These are phyloP conservation scores for Rhamnella rubrinervis DNA, from an alignment of 331 rosid genomes.

Conservation along the genomic window DNA sequence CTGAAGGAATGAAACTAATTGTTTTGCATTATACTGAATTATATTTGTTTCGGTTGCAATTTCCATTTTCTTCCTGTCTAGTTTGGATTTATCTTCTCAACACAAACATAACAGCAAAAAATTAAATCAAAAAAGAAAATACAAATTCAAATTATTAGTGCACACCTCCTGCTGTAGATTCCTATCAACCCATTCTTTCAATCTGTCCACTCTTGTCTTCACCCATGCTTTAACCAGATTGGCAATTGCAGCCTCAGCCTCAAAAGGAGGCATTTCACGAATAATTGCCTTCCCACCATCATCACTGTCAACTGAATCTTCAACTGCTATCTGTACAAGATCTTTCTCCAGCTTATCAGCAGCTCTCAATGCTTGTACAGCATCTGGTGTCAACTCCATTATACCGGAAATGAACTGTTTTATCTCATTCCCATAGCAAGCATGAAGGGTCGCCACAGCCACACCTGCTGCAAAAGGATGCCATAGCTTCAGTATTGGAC, in stretches of 20 bases:
- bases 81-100: not conserved
- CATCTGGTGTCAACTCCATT: conserved; percentile 88
- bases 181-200: conserved; percentile 87
- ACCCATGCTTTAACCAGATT: conserved; percentile 86
- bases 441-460: conserved; percentile 95
- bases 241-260: conserved; percentile 86
- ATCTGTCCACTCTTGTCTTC: conserved; percentile 76
- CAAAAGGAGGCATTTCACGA: conserved; percentile 95
- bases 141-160: conserved; percentile 5
- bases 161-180: conserved; percentile 87
- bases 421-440: conserved; percentile 81
- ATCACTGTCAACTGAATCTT: conserved; percentile 93
- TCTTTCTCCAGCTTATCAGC: conserved; percentile 97
- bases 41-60: too few species aligned
- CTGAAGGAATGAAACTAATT: too few species aligned
- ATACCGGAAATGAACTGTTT: conserved; percentile 69
- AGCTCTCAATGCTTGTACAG: conserved; percentile 78
- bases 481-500: conserved; percentile 89
- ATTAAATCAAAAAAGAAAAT: not conserved
- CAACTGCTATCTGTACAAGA: conserved; percentile 95
- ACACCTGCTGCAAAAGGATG: conserved; percentile 93
- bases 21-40: too few species aligned
- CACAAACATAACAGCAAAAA: not conserved
- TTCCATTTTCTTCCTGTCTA: not conserved
- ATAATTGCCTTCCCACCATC: conserved; percentile 98